Percentiles rank a stretch among this genome's conserved stretches.
Conservation (phyloP, 768 basidiomycete genomes). For the Amanita pseudoporphyria region DNA sequence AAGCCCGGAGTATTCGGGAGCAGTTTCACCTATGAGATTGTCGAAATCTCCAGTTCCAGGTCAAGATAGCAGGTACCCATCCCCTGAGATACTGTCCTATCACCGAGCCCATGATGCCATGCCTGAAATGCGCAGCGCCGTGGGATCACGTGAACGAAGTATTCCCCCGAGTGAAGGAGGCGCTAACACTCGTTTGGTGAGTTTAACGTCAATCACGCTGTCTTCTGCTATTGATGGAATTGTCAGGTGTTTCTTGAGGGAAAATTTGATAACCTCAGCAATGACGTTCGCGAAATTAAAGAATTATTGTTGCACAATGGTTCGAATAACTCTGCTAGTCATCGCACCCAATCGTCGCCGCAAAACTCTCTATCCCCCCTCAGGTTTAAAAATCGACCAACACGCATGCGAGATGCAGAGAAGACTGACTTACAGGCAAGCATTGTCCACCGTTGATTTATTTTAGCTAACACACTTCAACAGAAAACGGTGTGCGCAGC, state of each 20-base stretch:
- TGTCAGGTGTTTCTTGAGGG: not conserved
- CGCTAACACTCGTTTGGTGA: not conserved
- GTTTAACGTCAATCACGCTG: not conserved
- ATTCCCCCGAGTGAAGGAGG: not conserved
- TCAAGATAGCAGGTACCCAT: not conserved
- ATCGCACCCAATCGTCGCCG: not conserved
- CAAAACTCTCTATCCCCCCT: not conserved
- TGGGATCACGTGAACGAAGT: not conserved
- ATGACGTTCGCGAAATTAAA: not conserved
- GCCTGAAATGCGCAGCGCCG: not conserved
- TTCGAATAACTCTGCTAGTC: no score
- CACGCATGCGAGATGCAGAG: not conserved
- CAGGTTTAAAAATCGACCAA: not conserved
- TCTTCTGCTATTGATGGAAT: not conserved
- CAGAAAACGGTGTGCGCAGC: not conserved
- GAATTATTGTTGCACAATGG: not conserved
- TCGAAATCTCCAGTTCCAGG: no score
- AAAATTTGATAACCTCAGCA: not conserved
- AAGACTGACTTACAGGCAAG: not conserved
- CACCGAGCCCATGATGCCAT: no score
- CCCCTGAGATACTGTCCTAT: no score
- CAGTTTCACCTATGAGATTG: no score
- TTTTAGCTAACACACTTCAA: not conserved
- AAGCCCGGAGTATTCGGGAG: no score
- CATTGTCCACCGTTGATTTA: not conserved